Evolutionary conservation across 2,329 filamentous ascomycete genomes (phyloP), one percentile per base, ranked within the genome.

Genomic region (Meredithiella fracta): DNA sequence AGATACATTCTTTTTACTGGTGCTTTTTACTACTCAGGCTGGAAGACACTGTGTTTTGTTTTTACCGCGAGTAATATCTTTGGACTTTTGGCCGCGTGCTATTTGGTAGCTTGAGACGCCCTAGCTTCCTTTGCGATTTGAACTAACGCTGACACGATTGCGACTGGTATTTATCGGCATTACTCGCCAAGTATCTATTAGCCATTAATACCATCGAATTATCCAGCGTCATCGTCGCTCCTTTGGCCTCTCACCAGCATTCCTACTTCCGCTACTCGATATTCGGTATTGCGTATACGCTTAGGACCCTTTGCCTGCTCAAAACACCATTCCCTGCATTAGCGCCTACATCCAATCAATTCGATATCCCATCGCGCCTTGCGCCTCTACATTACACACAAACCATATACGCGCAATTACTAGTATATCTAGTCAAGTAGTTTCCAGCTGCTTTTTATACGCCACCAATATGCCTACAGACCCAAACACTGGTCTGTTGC

Each of bases 401-500:
- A 17, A 51, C 25, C 40, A 47, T 42, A 51, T 38, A 20, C 55
- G 37, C 49, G 23, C 44, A 26, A 17, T n/a, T n/a, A n/a, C n/a
- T n/a, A n/a, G n/a, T n/a, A n/a, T n/a, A n/a, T n/a, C n/a, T n/a
- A n/a, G n/a, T n/a, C n/a, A n/a, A n/a, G n/a, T n/a, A n/a, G 17
- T 17, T 55, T 37, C 9, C n/a, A 3, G 40, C 11, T 20, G 15
- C 14, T 14, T 20, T n/a, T n/a, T 11, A 22, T 59, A 58, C 59
- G 56, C 53, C 61, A 60, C 62, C 58, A 59, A 63, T 69, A 79
- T 79, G 76, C 73, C 74, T 66, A 74, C 75, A 61, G 73, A 75
- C 64, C 34, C 47, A 7, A 58, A 54, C 47, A 58, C 50, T 40
- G 44, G 53, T 20, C 50, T 59, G 31, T 31, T 56, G 17, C 54